Evolutionary conservation across 345 rosid genomes (phyloP).

Genomic region (Ricinus communis): DNA sequence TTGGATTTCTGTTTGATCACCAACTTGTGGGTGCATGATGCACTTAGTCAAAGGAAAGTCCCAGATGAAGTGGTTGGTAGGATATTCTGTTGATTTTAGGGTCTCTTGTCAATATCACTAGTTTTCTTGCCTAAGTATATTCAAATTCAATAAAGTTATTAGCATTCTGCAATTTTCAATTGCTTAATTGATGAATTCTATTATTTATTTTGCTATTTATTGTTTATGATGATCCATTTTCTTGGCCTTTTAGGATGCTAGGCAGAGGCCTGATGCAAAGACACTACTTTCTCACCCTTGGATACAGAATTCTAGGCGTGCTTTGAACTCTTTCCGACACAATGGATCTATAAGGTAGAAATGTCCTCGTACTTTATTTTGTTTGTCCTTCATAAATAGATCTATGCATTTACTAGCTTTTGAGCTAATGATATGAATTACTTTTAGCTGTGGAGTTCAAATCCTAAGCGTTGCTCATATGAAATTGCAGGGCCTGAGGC

Average conservation of each 20-base stretch:
- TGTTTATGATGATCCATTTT: slow-evolving; percentile 11
- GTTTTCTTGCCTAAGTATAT: too few species aligned
- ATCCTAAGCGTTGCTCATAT: neutral
- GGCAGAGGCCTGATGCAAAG: slow-evolving; percentile 99
- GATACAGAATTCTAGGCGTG: slow-evolving; percentile 86
- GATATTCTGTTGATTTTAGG: too few species aligned
- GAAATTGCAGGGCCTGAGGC: too few species aligned
- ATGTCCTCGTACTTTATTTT: neutral
- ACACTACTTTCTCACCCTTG: slow-evolving; percentile 98
- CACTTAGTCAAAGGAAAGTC: too few species aligned
- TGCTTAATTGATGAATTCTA: neutral
- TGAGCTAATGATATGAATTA: neutral
- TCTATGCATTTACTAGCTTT: neutral
- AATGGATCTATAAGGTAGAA: slow-evolving; percentile 73
- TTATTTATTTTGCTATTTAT: neutral
- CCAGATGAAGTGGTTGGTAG: too few species aligned
- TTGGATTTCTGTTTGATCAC: too few species aligned
- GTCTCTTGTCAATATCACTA: too few species aligned
- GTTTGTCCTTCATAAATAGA: neutral
- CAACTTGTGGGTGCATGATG: too few species aligned
- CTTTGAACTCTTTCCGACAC: slow-evolving; percentile 84
- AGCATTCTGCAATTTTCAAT: neutral
- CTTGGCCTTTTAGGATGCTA: slow-evolving; percentile 72
- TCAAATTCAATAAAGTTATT: too few species aligned
- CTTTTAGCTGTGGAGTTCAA: neutral